Base-by-base conservation (phyloP, 306 rosid species). In the Cicer arietinum region DNA sequence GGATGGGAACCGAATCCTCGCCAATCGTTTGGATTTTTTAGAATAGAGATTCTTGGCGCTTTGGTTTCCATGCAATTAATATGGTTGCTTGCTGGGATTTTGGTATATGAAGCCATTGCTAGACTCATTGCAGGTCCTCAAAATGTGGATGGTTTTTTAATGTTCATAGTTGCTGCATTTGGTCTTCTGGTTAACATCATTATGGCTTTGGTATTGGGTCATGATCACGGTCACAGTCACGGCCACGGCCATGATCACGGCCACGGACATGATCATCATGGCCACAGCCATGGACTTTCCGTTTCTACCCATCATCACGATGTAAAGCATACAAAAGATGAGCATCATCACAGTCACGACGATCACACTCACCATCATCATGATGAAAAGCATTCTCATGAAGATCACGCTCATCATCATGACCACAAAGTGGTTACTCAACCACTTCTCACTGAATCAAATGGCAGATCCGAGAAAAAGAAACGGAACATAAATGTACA, bases 1-100 rank as follows among this genome's bases (percentile, higher is more conserved):
- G 87, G 92, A 59, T 90, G 92, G 96, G 91, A 88, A 76, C 91
- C 96, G 41, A 90, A 76, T 68, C 96, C 96, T 37, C 92, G 96
- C 52, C 96, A 88, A 74, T 88, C 92, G 5, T 90, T 88, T 35
- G 96, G 96, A 66, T 90, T 90, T 78, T 88, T 85, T 62, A 79
- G 96, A 75, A 74, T 90, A 47, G 96, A 90, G 80, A 90, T 90
- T 86, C 91, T 90, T 8, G 96, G 96, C 39, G 87, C 96, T 75
- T 67, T 90, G 82, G 87, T 90, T 76, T 90, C 96, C 5, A 90
- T 90, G 66, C 96, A 90, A 54, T 58, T 90, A 45, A 90, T 90
- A 79, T 90, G 96, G 96, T 56, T 90, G 81, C 88, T 90, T 79
- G 86, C 92, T 2, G 96, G 96, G 65, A 86, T 88, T 74, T 81